These are phyloP conservation scores for Sporothrix euskadiensis DNA, from an alignment of 2,329 filamentous ascomycete species.

Conservation along the genomic window DNA sequence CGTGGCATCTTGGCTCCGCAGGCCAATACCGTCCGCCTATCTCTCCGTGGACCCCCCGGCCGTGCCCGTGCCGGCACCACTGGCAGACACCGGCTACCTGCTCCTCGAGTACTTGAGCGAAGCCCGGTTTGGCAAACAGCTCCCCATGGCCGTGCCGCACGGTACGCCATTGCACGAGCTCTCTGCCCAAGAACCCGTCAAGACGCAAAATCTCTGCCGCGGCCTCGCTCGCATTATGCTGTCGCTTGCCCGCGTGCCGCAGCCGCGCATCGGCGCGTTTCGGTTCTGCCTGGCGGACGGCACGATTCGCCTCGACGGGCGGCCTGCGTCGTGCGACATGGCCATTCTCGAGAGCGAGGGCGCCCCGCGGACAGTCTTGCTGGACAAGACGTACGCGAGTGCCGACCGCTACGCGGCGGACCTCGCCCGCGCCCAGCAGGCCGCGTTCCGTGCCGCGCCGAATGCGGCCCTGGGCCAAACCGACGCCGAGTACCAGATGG, in stretches of 20 bases:
- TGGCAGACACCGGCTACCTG: no score
- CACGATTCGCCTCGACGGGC: constrained; percentile 27
- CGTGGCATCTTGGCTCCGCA: no score
- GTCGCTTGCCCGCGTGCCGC: constrained; percentile 37
- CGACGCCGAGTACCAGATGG: constrained; percentile 38
- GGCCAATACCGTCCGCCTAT: no score
- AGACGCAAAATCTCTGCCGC: constrained; percentile 24
- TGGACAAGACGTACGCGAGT: constrained; percentile 38
- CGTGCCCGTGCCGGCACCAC: no score
- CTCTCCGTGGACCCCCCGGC: no score
- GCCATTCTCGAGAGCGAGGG: constrained; percentile 41
- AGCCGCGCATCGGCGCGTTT: constrained; percentile 37
- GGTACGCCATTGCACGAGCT: no score
- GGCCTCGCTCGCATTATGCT: constrained; percentile 34
- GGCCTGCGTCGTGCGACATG: constrained; percentile 33
- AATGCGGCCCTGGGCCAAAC: constrained; percentile 33
- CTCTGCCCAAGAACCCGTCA: neutral
- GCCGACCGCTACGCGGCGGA: constrained; percentile 37
- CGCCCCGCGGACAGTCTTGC: constrained; percentile 37
- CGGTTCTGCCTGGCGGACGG: constrained; percentile 34
- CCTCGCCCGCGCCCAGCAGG: constrained; percentile 32
- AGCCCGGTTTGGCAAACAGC: constrained; percentile 4
- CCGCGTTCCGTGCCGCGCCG: constrained; percentile 35
- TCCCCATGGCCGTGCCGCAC: neutral
- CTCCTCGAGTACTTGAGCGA: no score